phyloP scores from a whole-genome alignment of 208 protist species.

The Leishmania lainsoni region DNA sequence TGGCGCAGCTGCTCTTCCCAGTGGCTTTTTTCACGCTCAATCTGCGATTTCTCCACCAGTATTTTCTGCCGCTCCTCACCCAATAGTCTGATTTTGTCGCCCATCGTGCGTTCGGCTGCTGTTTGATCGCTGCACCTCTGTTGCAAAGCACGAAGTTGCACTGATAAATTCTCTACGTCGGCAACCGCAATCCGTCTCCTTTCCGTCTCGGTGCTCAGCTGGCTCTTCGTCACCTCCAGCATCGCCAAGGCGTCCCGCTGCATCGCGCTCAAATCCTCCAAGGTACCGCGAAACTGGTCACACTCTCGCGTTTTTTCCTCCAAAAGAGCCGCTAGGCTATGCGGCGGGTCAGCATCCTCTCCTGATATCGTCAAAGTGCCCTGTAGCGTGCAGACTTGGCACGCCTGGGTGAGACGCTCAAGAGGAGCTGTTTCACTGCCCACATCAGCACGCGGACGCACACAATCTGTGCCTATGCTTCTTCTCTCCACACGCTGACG shows the following conservation, averaged over 20 bases:
- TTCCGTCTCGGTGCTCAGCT: conserved; percentile 51
- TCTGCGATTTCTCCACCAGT: conserved; percentile 27
- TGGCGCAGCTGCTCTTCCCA: conserved; percentile 65
- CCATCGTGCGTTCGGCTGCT: conserved; percentile 52
- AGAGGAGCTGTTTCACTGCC: conserved; percentile 25
- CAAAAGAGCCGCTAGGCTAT: conserved; percentile 26
- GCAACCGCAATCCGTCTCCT: conserved; percentile 36
- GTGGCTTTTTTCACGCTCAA: conserved; percentile 53
- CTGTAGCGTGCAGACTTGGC: conserved; percentile 20
- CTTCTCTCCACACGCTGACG: neutral
- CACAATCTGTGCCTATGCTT: conserved; percentile 1
- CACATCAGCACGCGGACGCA: neutral
- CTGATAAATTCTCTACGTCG: conserved; percentile 62
- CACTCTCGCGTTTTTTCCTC: conserved; percentile 72
- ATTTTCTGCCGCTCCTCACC: conserved; percentile 59
- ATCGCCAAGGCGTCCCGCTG: conserved; percentile 49
- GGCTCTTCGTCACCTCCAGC: conserved; percentile 47
- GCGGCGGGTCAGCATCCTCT: neutral
- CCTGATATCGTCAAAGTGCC: neutral
- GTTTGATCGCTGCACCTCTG: conserved; percentile 66
- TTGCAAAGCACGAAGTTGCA: conserved; percentile 75
- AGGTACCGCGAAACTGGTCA: conserved; percentile 55
- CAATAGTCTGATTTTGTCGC: conserved; percentile 35
- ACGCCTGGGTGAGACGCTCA: conserved; percentile 10
- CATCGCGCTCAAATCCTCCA: conserved; percentile 56